Evolutionary conservation across 306 rosid species (phyloP).

Genomic region (Geum urbanum): DNA sequence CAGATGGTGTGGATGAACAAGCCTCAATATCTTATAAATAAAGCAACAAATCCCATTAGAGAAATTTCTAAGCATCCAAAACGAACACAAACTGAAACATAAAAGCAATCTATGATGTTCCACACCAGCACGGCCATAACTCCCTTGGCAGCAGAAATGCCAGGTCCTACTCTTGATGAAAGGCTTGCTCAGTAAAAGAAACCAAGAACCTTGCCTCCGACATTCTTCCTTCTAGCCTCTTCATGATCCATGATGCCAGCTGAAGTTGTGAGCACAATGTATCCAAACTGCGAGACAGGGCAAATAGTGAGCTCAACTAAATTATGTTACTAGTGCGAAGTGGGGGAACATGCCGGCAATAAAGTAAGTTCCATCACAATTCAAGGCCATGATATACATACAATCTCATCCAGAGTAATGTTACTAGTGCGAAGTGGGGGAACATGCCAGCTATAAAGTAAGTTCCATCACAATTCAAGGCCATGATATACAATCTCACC

Average conservation of each 20-base stretch:
- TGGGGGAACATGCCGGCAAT: not conserved
- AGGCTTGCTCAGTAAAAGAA: conserved; percentile 40
- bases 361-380: not conserved
- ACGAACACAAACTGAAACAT: conserved; percentile 14
- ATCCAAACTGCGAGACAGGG: conserved; percentile 37
- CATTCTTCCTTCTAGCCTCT: conserved; percentile 57
- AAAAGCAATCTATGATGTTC: conserved; percentile 17
- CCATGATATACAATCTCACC: not conserved
- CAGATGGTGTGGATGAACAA: not conserved
- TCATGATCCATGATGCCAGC: conserved; percentile 64
- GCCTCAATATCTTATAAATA: not conserved
- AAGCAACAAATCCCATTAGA: not conserved
- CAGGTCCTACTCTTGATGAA: not conserved
- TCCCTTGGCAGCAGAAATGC: conserved; percentile 3
- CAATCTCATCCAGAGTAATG: not conserved
- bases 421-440: too few species aligned
- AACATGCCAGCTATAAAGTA: not conserved
- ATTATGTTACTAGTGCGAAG: not conserved
- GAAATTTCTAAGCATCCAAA: conserved; percentile 5
- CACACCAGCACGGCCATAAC: conserved; percentile 10
- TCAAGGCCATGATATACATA: not conserved
- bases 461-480: not conserved
- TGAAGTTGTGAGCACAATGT: conserved; percentile 51
- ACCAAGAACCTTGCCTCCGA: conserved; percentile 61
- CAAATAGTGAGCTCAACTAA: not conserved